These are phyloP conservation scores for Tieghemiomyces parasiticus DNA, from an alignment of 192 early-diverging fungal species.

Conservation along the genomic window DNA sequence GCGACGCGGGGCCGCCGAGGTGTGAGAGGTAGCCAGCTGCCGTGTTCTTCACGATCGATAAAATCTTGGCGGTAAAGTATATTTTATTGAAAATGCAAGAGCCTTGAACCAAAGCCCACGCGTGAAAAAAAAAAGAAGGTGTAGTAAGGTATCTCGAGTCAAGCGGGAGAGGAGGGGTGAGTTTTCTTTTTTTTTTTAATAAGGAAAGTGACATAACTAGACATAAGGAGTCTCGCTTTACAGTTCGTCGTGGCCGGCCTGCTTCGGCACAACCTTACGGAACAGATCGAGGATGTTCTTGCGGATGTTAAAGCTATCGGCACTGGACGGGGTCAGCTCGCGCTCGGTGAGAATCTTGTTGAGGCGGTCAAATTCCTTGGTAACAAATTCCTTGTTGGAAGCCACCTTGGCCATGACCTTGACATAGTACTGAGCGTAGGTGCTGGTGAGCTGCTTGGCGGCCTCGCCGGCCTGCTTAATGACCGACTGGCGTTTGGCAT, in stretches of 20 bases:
- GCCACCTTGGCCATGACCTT: constrained; percentile 85
- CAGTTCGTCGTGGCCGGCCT: constrained; percentile 2
- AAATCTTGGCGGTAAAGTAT: too few relatives aligned
- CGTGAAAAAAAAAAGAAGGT: too few relatives aligned
- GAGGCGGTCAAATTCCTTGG: constrained; percentile 68
- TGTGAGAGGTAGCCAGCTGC: too few relatives aligned
- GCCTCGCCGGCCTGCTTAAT: constrained; percentile 24
- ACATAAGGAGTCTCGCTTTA: too few relatives aligned
- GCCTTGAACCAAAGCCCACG: too few relatives aligned
- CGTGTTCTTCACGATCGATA: too few relatives aligned
- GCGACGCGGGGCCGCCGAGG: too few relatives aligned
- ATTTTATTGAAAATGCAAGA: too few relatives aligned
- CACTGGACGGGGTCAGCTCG: constrained; percentile 47
- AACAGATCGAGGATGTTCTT: constrained; percentile 64
- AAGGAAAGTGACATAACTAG: too few relatives aligned
- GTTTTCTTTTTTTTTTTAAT: too few relatives aligned
- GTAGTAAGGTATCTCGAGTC: too few relatives aligned
- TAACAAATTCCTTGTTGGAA: constrained; percentile 49
- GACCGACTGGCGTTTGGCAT: constrained; percentile 28
- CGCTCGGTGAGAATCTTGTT: constrained; percentile 57
- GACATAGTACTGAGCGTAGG: constrained; percentile 69
- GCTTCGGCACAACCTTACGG: background rate
- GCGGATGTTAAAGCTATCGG: constrained; percentile 76
- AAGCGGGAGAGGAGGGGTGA: too few relatives aligned
- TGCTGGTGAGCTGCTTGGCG: constrained; percentile 28